Percentiles rank a stretch among this genome's conserved stretches.
Evolutionary conservation across 192 early-diverging fungal genomes (phyloP).

Genomic region (Jimgerdemannia lactiflua): DNA sequence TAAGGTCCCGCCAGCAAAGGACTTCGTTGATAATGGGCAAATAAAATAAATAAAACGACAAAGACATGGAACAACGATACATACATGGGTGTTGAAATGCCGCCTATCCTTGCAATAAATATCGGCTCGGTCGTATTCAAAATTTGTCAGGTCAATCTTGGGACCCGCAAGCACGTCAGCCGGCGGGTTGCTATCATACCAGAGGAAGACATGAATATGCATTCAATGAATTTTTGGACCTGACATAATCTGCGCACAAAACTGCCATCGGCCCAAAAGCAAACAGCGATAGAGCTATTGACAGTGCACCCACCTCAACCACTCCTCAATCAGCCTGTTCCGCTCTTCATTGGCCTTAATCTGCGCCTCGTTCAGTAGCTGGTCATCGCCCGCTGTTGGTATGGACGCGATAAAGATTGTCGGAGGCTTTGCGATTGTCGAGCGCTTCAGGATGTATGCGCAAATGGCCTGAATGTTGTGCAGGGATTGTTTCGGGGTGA

Average conservation of each 20-base stretch:
- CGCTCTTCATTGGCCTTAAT: constrained; percentile 19
- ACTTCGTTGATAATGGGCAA: too few relatives aligned
- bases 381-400: constrained; percentile 33
- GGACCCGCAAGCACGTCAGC: constrained; percentile 18
- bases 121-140: constrained; percentile 31
- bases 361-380: constrained; percentile 17
- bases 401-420: constrained; percentile 32
- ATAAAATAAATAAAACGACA: neutral
- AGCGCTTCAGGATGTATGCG: neutral
- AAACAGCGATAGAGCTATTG: neutral
- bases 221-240: constrained; percentile 3
- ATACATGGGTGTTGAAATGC: constrained; percentile 26
- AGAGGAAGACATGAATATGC: neutral
- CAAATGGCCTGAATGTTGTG: neutral
- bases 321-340: constrained; percentile 26
- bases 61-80: neutral
- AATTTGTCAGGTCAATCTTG: constrained; percentile 28
- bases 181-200: neutral
- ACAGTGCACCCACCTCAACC: constrained; percentile 2
- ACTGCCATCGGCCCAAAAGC: neutral
- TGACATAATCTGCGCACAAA: neutral
- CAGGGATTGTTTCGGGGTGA: neutral
- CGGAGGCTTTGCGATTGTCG: neutral
- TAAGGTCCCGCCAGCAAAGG: too few relatives aligned
- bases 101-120: constrained; percentile 33